Conservation (phyloP, 176 grass and related monocot species). For the Themeda triandra region DNA sequence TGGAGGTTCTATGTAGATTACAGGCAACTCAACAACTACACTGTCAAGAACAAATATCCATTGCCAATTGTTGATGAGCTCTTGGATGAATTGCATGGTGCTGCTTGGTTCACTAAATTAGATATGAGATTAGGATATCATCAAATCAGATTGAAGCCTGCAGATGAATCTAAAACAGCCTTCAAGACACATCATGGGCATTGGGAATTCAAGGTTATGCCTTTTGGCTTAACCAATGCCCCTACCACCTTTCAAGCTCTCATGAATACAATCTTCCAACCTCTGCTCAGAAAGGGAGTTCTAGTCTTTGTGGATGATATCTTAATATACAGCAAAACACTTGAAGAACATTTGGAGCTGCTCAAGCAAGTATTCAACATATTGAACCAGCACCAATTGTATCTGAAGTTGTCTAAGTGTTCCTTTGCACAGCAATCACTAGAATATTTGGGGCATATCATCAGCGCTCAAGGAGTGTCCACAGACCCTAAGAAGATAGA, state of each 20-base stretch:
- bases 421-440: accelerated
- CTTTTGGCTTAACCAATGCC: too few relatives aligned
- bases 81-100: neutral
- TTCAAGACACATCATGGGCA: too few relatives aligned
- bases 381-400: neutral
- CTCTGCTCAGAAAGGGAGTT: too few relatives aligned
- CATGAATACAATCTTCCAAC: too few relatives aligned
- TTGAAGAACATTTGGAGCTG: neutral
- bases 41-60: neutral
- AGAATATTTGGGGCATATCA: neutral
- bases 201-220: too few relatives aligned
- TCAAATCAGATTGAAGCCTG: neutral
- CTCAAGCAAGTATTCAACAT: neutral
- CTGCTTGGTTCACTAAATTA: too few relatives aligned
- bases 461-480: neutral
- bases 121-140: neutral
- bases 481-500: neutral
- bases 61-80: neutral
- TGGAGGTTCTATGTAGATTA: neutral
- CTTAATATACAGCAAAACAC: neutral
- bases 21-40: neutral
- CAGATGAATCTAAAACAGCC: too few relatives aligned
- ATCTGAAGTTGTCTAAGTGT: neutral
- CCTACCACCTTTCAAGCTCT: neutral
- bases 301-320: too few relatives aligned